These are phyloP conservation scores for Coccinonectria pachysandricola DNA, from an alignment of 2,329 filamentous ascomycete genomes.

Conservation along the genomic window DNA sequence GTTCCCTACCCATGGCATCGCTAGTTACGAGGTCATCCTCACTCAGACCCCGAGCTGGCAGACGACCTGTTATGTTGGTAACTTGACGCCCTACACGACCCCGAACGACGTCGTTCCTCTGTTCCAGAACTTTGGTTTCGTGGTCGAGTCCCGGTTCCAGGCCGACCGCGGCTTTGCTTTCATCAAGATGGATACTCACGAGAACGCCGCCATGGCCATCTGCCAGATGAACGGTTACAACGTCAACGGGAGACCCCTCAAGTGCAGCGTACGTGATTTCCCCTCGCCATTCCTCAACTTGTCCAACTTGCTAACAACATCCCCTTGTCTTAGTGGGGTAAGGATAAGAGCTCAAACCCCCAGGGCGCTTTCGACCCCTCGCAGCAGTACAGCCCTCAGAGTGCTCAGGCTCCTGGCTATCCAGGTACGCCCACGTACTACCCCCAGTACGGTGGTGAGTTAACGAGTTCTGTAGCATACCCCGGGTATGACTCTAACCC, in stretches of 20 bases:
- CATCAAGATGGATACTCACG: constrained; percentile 98
- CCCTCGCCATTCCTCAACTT: not conserved
- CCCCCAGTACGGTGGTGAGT: constrained; percentile 80
- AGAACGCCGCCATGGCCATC: constrained; percentile 97
- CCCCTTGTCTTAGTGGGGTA: constrained; percentile 68
- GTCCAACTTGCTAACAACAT: constrained; percentile 8
- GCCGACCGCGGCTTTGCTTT: constrained; percentile 96
- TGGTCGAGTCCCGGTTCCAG: constrained; percentile 95
- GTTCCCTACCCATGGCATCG: constrained; percentile 91
- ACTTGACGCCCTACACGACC: constrained; percentile 93
- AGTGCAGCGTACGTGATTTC: constrained; percentile 80
- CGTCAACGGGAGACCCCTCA: constrained; percentile 89
- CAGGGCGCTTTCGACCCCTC: constrained; percentile 66
- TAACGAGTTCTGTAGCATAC: too few relatives aligned
- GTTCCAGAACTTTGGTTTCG: constrained; percentile 97
- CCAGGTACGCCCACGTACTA: constrained; percentile 80
- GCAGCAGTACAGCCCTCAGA: constrained; percentile 61
- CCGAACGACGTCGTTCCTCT: constrained; percentile 94
- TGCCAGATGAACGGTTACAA: constrained; percentile 97
- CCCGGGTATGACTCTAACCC: too few relatives aligned
- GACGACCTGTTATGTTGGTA: constrained; percentile 96
- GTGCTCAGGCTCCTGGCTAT: constrained; percentile 60
- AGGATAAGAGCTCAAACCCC: constrained; percentile 83
- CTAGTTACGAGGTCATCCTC: constrained; percentile 96
- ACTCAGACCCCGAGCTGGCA: constrained; percentile 95